phyloP scores from a whole-genome alignment of 495 filamentous ascomycete species.

The Tuber microsphaerosporum region DNA sequence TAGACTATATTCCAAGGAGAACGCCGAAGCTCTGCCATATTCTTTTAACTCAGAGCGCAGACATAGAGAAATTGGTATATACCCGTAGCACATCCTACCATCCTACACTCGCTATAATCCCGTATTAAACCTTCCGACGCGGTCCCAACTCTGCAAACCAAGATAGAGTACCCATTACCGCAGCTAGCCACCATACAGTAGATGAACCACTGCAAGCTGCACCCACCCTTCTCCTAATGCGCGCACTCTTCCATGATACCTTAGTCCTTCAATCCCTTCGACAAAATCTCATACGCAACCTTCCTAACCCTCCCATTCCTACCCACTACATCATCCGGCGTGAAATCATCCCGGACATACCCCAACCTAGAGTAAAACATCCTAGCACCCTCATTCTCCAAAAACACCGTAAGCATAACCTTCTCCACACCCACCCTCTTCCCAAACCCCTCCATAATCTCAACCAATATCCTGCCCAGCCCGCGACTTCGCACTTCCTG shows the following conservation, averaged over 20 bases:
- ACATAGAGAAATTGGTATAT: background rate
- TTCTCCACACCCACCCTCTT: slow-evolving; percentile 27
- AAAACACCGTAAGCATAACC: slow-evolving; percentile 38
- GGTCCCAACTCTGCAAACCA: background rate
- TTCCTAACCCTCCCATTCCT: slow-evolving; percentile 25
- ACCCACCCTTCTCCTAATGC: background rate
- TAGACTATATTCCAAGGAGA: background rate
- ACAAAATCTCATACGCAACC: slow-evolving; percentile 32
- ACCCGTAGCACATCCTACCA: background rate
- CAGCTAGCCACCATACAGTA: background rate
- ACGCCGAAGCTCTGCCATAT: background rate
- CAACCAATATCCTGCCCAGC: slow-evolving; percentile 20
- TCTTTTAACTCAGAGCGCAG: background rate
- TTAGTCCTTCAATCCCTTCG: slow-evolving; percentile 13
- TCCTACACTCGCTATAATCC: background rate
- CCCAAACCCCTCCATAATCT: slow-evolving; percentile 32
- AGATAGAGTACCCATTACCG: background rate
- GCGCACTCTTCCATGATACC: background rate
- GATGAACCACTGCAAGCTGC: background rate
- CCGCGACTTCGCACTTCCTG: slow-evolving; percentile 10
- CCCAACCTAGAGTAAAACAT: slow-evolving; percentile 32
- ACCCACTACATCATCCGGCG: background rate
- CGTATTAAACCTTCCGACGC: background rate
- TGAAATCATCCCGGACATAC: slow-evolving; percentile 12
- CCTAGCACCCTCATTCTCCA: slow-evolving; percentile 27